Base-by-base conservation (phyloP, 2,329 filamentous ascomycete genomes). In the Immersiporthe knoxdaviesiana region DNA sequence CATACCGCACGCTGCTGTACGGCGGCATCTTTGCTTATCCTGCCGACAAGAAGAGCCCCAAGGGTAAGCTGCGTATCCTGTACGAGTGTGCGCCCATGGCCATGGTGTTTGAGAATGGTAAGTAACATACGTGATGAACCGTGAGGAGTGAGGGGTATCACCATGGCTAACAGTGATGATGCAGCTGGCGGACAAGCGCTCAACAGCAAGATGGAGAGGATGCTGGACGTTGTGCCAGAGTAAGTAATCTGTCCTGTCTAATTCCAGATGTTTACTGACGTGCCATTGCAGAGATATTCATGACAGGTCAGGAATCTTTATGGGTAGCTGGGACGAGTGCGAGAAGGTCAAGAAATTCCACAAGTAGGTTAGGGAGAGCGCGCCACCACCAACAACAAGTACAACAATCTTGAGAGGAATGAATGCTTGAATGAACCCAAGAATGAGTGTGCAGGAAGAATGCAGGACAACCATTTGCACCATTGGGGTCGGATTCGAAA, bases 61-160 rank as follows among this genome's bases (percentile, higher is more conserved):
- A 98, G 89, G 96, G 96, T 75, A 99, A 99, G 86, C 87, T 99
- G 74, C 88, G 96, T 73, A 99, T 99, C 74, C 80, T 99, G 76
- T 99, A 99, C 82, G 96, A 99, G 84, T 99, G 96, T 79, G 96
- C 96, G 18, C 96, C 96, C 52, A 99, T 99, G 96, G 96, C 96
- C 32, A 92, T 98, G 91, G 88, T 99, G 8, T 98, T 99, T 80
- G 96, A 99, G 83, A 97, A 99, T 82, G 96, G 92, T 95, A 81
- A 82, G 90, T 84, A 27, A 1, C 11, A 4, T 7, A n/a, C 21
- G 39, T n/a, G 61, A 14, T 50, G 37, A 24, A 27, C 21, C 44
- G 11, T 21, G 8, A n/a, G 18, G 44, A 2, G 21, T 47, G 44
- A 47, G 18, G 44, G 7, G 44, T 47, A 11, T 2, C 1, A n/a